Evolutionary conservation across 257 asterid genomes (phyloP), one percentile per base, ranked within the genome.

Genomic region (Linaria vulgaris): DNA sequence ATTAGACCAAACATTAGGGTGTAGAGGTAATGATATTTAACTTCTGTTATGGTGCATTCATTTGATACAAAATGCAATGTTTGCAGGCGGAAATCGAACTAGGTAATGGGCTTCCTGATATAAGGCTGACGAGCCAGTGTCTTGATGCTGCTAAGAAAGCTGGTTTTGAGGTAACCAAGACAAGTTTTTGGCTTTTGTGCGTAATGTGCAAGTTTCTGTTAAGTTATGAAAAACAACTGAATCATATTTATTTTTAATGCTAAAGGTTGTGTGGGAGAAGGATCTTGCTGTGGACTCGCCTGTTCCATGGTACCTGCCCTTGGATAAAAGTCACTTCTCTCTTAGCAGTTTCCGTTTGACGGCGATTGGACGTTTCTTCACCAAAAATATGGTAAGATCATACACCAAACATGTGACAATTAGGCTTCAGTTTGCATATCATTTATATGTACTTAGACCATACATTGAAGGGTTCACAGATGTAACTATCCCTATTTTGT

Each of bases 261-360:
- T 58, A 63, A 72, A 92, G 99, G 87, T 92, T 66, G 74, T 87
- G 22, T 85, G 96, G 96, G 96, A 80, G 70, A 87, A 82, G 74
- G 99, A 92, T 82, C 95, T 92, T 17, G 95, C 99, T 38, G 79
- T 74, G 53, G 96, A 84, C 69, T 92, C 99, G 1, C 94, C 95
- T 38, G 27, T 92, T 67, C 95, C 99, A 8, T 92, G 99, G 99
- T 89, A 89, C 83, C 73, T 83, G 78, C 96, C 97, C 27, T 69
- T 92, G 76, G 99, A 89, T 74, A 75, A 76, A 59, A 83, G 95
- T 72, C 95, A 84, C 79, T 79, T 92, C 83, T 89, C 99, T 24
- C 73, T 89, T 38, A 92, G 97, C 77, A 82, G 83, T 73, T 85
- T 92, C 83, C 95, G 96, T 46, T 77, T 92, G 67, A 87, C 99